Base-by-base conservation (phyloP, 176 grass and related monocot species). In the Chrysopogon serrulatus region DNA sequence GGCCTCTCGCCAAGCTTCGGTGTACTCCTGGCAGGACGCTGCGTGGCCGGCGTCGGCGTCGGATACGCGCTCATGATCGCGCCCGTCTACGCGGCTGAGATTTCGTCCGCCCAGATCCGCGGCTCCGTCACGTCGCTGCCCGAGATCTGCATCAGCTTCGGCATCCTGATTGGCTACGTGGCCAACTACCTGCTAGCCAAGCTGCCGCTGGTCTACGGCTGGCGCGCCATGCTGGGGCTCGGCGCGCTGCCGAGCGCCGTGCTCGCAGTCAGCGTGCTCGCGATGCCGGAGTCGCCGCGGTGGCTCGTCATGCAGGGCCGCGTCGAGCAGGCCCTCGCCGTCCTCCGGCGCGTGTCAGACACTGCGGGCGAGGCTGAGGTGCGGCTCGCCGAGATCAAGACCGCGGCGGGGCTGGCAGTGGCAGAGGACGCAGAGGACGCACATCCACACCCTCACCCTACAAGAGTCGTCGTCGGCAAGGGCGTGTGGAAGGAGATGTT, bases 401-500 rank as follows among this genome's bases (percentile, higher is more conserved):
- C 2, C 0, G 79, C 84, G 0, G 84, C 85, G 0, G 76, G 92
- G 2, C 37, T 82, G 16, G 1, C 23, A n/a, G n/a, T n/a, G 15
- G 84, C 68, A 13, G 56, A 14, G 0, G 85, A 28, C 2, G 15
- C 2, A 17, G 45, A n/a, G n/a, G n/a, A n/a, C n/a, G n/a, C n/a
- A n/a, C n/a, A 6, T 15, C 10, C 78, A 3, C 36, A 2, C 36
- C 31, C 8, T n/a, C n/a, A n/a, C n/a, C n/a, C n/a, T n/a, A 59
- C 1, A 2, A 14, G 5, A 44, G n/a, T n/a, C n/a, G 45, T 54
- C 56, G 27, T 19, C 40, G 91, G 85, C 14, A 63, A 63, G 23
- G 86, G 89, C 7, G 92, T 94, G 0, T 85, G 87, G 81, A 91
- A 76, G 54, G 86, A 94, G 73, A 12, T 94, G 73, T 81, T 91